A percentile compares a stretch with the other conserved stretches of the same genome.
Evolutionary conservation across 345 rosid genomes (phyloP).

Genomic region (Syzygium jambos): DNA sequence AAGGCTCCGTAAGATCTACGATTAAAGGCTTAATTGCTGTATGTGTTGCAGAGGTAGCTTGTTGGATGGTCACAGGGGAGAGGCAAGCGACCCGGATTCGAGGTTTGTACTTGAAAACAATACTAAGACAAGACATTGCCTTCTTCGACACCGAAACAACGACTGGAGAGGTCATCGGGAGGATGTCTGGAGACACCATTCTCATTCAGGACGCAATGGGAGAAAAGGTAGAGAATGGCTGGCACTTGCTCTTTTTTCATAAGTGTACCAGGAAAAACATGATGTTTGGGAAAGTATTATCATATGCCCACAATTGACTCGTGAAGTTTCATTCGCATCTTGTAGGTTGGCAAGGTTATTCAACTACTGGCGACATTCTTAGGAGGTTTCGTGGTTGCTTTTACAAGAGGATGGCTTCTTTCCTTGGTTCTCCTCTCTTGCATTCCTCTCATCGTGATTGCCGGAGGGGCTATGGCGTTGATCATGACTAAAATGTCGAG

Average conservation of each 20-base stretch:
- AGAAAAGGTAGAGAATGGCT: constrained; percentile 45
- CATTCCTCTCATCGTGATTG: constrained; percentile 45
- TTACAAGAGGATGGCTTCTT: constrained; percentile 48
- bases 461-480: constrained; percentile 51
- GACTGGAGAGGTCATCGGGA: constrained; percentile 87
- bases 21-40: neutral
- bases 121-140: constrained; percentile 74
- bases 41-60: constrained; percentile 59
- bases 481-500: constrained; percentile 62
- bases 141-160: constrained; percentile 79
- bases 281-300: neutral
- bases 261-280: neutral
- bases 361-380: constrained; percentile 56
- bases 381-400: constrained; percentile 64
- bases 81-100: constrained; percentile 74
- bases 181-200: constrained; percentile 93
- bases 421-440: constrained; percentile 45
- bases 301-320: neutral
- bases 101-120: constrained; percentile 65
- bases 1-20: neutral
- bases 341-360: constrained; percentile 67
- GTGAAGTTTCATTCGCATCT: neutral
- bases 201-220: constrained; percentile 94
- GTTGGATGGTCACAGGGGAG: constrained; percentile 91
- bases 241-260: neutral